Conservation (phyloP, 2,329 filamentous ascomycete genomes). For the Fusarium aywerte region DNA sequence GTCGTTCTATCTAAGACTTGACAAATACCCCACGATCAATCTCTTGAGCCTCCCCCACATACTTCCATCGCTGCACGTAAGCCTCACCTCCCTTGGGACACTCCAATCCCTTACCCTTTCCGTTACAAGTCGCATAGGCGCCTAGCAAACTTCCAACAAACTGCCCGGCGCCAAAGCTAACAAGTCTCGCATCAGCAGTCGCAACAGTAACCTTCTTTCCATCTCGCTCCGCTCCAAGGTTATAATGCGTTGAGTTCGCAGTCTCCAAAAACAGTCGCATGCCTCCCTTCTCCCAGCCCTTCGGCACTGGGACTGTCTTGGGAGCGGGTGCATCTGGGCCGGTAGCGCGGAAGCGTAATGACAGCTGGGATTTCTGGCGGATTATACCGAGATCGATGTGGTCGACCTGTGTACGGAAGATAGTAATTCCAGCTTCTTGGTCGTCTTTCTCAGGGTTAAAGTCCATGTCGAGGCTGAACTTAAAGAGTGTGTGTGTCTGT, state of each 20-base stretch:
- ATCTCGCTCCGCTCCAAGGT: conserved; percentile 1
- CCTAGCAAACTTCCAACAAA: conserved; percentile 31
- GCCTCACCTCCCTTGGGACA: conserved; percentile 18
- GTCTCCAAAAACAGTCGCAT: conserved; percentile 16
- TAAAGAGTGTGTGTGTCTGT: conserved; percentile 24
- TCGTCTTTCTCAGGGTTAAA: background rate
- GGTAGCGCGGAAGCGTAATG: conserved; percentile 19
- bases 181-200: conserved; percentile 12
- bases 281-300: conserved; percentile 6
- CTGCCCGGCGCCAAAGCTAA: conserved; percentile 13
- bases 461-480: conserved; percentile 19
- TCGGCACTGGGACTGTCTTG: conserved; percentile 9
- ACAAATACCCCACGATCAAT: conserved; percentile 17
- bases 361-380: conserved; percentile 5
- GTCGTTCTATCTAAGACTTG: background rate
- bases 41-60: conserved; percentile 15
- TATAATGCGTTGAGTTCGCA: conserved; percentile 21
- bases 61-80: conserved; percentile 20
- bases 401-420: conserved; percentile 32
- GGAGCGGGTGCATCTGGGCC: background rate
- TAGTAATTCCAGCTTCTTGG: conserved; percentile 20
- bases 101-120: conserved; percentile 3
- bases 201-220: background rate
- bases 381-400: conserved; percentile 28
- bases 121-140: conserved; percentile 33